These are phyloP conservation scores for Scortechinia acanthostroma DNA, from an alignment of 2,329 filamentous ascomycete genomes.

Conservation along the genomic window DNA sequence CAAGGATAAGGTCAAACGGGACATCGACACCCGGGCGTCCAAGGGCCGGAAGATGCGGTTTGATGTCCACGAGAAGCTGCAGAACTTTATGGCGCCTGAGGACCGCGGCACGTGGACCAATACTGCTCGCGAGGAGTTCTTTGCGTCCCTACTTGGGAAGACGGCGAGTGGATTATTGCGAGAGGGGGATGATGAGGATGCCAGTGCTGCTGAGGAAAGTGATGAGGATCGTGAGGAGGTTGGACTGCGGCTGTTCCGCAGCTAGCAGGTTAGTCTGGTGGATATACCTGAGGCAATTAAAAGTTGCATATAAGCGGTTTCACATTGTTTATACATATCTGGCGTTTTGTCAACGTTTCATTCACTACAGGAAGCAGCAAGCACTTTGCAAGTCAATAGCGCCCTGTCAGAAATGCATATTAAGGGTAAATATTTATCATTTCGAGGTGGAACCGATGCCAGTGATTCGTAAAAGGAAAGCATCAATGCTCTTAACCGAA, in stretches of 20 bases:
- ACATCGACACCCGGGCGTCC: constrained; percentile 86
- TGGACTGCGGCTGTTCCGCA: constrained; percentile 21
- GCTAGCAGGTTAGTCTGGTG: too few relatives aligned
- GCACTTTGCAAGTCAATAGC: too few relatives aligned
- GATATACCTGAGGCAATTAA: too few relatives aligned
- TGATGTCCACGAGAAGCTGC: constrained; percentile 90
- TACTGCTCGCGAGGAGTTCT: constrained; percentile 70
- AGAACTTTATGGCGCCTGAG: constrained; percentile 95
- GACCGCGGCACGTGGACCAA: constrained; percentile 75
- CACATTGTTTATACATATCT: too few relatives aligned
- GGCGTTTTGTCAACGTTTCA: too few relatives aligned
- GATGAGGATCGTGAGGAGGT: constrained; percentile 12
- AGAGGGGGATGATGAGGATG: constrained; percentile 6
- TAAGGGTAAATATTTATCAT: too few relatives aligned
- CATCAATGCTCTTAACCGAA: too few relatives aligned
- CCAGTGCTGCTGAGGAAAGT: constrained; percentile 10
- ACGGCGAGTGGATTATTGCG: constrained; percentile 13
- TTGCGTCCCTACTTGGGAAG: constrained; percentile 68
- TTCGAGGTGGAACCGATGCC: too few relatives aligned
- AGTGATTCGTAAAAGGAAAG: too few relatives aligned
- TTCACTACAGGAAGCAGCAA: too few relatives aligned
- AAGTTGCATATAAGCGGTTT: too few relatives aligned
- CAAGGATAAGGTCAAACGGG: constrained; percentile 69
- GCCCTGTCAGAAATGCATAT: too few relatives aligned
- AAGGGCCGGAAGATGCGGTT: constrained; percentile 92